These are phyloP conservation scores for Poteriospumella lacustris DNA, from an alignment of 108 stramenopile genomes.

Conservation along the genomic window DNA sequence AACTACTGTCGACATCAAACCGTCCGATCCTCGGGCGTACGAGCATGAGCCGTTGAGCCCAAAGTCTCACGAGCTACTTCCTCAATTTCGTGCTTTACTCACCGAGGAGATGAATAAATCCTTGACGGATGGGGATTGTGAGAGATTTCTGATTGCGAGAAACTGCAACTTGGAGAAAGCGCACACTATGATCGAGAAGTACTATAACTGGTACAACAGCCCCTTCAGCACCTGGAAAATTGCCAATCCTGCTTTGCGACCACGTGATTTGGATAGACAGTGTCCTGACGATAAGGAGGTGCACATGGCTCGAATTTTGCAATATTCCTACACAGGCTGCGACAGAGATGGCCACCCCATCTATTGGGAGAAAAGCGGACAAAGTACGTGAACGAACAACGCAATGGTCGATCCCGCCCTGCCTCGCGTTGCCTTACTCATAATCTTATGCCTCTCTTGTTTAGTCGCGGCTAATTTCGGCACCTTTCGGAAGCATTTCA, in stretches of 20 bases:
- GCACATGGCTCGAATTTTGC: not conserved
- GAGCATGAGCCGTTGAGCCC: no score
- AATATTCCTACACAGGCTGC: not conserved
- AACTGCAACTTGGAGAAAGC: not conserved
- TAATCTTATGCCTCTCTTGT: not conserved
- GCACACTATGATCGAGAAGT: constrained; percentile 3
- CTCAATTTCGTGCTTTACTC: not conserved
- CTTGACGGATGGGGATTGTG: not conserved
- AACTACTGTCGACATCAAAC: no score
- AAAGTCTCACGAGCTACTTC: not conserved
- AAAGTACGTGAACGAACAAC: not conserved
- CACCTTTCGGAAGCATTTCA: not conserved
- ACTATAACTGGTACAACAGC: not conserved
- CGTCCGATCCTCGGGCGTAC: no score
- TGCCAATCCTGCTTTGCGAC: not conserved
- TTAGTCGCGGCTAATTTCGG: not conserved
- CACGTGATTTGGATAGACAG: not conserved
- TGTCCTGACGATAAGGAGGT: constrained; percentile 10
- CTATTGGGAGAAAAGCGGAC: constrained; percentile 24
- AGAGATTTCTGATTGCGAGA: constrained; percentile 9
- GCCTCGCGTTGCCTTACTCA: no score
- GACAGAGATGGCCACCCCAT: constrained; percentile 15
- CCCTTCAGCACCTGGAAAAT: not conserved
- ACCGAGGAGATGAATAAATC: not conserved
- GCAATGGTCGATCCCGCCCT: not conserved